phyloP scores from a whole-genome alignment of 2,329 filamentous ascomycete species.

The Trichoderma hamatum region DNA sequence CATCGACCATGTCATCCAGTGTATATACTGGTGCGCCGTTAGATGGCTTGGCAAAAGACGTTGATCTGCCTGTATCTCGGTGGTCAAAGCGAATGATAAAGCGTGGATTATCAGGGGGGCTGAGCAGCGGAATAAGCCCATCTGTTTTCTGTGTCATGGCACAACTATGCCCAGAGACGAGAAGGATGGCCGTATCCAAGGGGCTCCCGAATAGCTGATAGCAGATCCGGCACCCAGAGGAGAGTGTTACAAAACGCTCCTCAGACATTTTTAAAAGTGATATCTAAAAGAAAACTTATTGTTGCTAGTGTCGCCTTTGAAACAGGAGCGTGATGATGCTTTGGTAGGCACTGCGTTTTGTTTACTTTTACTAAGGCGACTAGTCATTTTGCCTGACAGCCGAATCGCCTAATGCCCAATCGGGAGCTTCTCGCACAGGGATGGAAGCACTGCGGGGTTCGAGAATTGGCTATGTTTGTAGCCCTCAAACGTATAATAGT shows the following conservation, averaged over 20 bases:
- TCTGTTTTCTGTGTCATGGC: conserved; percentile 10
- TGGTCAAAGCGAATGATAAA: background rate
- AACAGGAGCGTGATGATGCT: background rate
- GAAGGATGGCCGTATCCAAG: background rate
- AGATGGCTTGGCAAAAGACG: background rate
- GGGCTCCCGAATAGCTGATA: conserved; percentile 1
- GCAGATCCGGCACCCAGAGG: conserved; percentile 5
- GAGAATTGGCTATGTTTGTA: background rate
- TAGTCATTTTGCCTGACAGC: background rate
- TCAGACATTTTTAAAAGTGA: background rate
- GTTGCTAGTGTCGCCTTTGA: background rate
- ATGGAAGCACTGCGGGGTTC: background rate
- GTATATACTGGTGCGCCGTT: background rate
- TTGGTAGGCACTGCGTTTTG: background rate
- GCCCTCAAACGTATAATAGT: background rate
- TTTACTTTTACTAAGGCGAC: background rate
- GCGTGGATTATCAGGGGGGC: background rate
- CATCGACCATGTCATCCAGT: background rate
- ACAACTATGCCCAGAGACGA: conserved; percentile 4
- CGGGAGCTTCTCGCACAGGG: background rate
- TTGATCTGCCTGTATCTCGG: conserved; percentile 1
- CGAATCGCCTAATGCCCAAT: background rate
- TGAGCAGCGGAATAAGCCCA: background rate
- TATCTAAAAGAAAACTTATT: background rate
- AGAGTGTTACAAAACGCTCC: background rate